Conservation (phyloP, 345 rosid species). For the Conringia planisiliqua region DNA sequence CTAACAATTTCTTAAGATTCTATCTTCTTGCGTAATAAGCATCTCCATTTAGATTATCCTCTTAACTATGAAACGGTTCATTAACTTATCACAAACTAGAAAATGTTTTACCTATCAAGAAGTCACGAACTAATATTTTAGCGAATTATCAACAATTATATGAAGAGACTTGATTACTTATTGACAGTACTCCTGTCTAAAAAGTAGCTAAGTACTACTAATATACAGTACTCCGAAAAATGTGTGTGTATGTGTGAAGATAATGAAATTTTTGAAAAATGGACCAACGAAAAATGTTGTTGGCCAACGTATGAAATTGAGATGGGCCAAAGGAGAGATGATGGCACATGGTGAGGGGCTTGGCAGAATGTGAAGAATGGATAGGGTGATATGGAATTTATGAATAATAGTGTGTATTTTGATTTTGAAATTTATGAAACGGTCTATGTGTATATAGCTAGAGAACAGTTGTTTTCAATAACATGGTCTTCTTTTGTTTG, state of each 20-base stretch:
- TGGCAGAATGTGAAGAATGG: slow-evolving; percentile 34
- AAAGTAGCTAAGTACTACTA: neutral
- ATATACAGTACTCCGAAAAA: neutral
- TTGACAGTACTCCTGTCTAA: neutral
- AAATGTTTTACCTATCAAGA: neutral
- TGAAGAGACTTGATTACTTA: neutral
- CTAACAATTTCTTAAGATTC: neutral
- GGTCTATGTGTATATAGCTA: neutral
- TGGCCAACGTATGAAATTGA: slow-evolving; percentile 14
- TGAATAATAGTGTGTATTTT: neutral
- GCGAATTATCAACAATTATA: neutral
- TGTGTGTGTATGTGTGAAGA: neutral
- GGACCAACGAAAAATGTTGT: slow-evolving; percentile 32
- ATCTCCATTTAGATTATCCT: neutral
- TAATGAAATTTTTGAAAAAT: neutral
- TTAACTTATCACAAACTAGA: neutral
- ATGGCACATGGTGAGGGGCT: slow-evolving; percentile 29
- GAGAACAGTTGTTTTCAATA: slow-evolving; percentile 29
- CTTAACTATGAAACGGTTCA: neutral
- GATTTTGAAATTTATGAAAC: neutral
- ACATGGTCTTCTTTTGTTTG: slow-evolving; percentile 39
- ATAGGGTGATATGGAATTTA: slow-evolving; percentile 14
- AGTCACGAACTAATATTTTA: neutral
- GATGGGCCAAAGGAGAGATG: neutral
- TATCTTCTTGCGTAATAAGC: too few species aligned